Evolutionary conservation across 768 basidiomycete genomes (phyloP).

Genomic region (Lactarius tabidus): DNA sequence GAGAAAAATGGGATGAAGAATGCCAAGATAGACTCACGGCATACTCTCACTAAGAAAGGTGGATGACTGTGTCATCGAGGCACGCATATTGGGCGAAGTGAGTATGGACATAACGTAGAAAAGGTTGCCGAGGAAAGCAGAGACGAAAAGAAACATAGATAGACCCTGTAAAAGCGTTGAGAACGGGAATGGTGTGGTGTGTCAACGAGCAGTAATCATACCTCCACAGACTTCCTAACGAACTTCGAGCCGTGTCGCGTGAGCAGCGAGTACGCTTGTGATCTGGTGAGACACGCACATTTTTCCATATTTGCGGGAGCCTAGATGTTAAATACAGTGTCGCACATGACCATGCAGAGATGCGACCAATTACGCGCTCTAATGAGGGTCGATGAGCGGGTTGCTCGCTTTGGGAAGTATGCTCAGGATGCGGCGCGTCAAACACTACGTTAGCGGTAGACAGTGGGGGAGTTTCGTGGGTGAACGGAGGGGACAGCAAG

Average conservation of each 20-base stretch:
- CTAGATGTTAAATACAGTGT: slow-evolving; percentile 90
- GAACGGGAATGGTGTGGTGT: background rate
- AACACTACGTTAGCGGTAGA: slow-evolving; percentile 11
- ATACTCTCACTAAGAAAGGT: slow-evolving; percentile 76
- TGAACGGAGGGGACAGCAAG: background rate
- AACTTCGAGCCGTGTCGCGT: slow-evolving; percentile 45
- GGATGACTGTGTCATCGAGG: slow-evolving; percentile 55
- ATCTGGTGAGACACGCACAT: slow-evolving; percentile 53
- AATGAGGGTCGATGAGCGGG: slow-evolving; percentile 30
- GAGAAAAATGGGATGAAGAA: background rate
- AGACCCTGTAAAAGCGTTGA: slow-evolving; percentile 55
- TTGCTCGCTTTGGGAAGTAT: slow-evolving; percentile 1
- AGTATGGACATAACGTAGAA: slow-evolving; percentile 92
- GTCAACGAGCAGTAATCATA: slow-evolving; percentile 28
- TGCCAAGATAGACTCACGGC: slow-evolving; percentile 53
- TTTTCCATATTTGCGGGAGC: slow-evolving; percentile 98
- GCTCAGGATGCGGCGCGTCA: slow-evolving; percentile 7
- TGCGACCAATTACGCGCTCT: slow-evolving; percentile 77
- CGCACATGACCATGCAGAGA: slow-evolving; percentile 94
- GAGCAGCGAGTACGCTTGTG: slow-evolving; percentile 5
- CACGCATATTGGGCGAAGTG: slow-evolving; percentile 59
- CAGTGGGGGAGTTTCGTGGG: slow-evolving; percentile 6
- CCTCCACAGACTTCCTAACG: slow-evolving; percentile 86
- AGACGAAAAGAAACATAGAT: slow-evolving; percentile 89
- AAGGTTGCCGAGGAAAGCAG: slow-evolving; percentile 89